phyloP scores from a whole-genome alignment of 768 basidiomycete species.

The Rubroboletus pulcherrimus region DNA sequence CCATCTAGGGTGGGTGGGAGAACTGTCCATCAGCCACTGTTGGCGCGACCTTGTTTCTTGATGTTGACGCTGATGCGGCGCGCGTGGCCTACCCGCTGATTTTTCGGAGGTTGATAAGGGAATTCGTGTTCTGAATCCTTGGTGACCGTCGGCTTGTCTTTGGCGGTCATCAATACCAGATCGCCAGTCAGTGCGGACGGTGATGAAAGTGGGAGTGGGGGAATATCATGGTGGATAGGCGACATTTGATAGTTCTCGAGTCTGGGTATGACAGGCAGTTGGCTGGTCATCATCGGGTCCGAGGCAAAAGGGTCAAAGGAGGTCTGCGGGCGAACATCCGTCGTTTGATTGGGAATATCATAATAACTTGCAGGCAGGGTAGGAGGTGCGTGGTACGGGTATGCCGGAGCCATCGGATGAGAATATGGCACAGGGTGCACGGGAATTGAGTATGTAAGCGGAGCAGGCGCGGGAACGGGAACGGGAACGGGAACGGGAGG shows the following conservation, averaged over 20 bases:
- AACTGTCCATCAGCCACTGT: conserved; percentile 7
- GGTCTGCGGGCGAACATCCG: not conserved
- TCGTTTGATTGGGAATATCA: not conserved
- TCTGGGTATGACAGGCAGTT: conserved; percentile 12
- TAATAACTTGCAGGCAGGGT: conserved; percentile 2
- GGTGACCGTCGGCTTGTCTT: not conserved
- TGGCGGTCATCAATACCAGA: not conserved
- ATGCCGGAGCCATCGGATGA: conserved; percentile 1
- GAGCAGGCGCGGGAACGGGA: not conserved
- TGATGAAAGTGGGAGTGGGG: not conserved
- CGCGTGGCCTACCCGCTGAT: conserved; percentile 36
- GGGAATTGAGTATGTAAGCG: conserved; percentile 4
- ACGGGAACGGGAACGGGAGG: not conserved
- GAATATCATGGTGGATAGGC: not conserved
- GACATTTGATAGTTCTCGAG: conserved; percentile 4
- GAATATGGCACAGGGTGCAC: conserved; percentile 4
- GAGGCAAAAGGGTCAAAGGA: conserved; percentile 24
- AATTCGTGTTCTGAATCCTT: conserved; percentile 18
- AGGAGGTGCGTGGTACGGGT: conserved; percentile 12
- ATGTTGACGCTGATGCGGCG: conserved; percentile 38
- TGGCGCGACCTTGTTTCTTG: conserved; percentile 23
- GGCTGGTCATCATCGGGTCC: conserved; percentile 5
- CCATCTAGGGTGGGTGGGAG: not conserved
- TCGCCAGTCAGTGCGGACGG: not conserved
- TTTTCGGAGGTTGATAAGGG: conserved; percentile 32